Evolutionary conservation across 2,329 filamentous ascomycete species (phyloP), one percentile per base, ranked within the genome.

Genomic region (Cytospora chrysosperma): DNA sequence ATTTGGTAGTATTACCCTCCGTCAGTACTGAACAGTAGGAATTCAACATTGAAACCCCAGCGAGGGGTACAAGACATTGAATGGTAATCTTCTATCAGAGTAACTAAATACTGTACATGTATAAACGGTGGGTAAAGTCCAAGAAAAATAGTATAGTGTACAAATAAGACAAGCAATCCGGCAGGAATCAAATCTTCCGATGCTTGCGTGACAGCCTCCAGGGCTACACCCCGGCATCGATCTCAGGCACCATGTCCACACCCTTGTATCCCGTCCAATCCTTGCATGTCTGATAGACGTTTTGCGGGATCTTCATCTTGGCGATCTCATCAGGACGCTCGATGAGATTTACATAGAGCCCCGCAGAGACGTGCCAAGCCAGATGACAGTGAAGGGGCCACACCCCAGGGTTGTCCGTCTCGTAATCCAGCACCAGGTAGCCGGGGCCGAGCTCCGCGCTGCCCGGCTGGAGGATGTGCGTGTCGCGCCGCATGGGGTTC

Each of bases 351-450:
- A 62, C 56, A 7, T 54, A 54, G 24, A 62, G 56, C 2, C 59
- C 59, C 7, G 54, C 21, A 6, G 59, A 62, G 21, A 55, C 32
- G 32, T 62, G 59, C 59, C 59, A 62, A 8, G 59, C 59, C 19
- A 62, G 47, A 28, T 62, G 59, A 28, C 59, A 62, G 32, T 63
- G 61, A 6, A 63, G 37, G 27, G 52, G 55, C 56, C 61, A 58
- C 7, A 63, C 56, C n/a, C 61, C 61, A 24, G 61, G 61, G 30
- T 63, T 63, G 15, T 63, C 56, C 17, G 56, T 59, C 9, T 32
- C 21, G 13, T 49, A 63, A n/a, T 52, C 50, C 4, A 63, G 50
- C 9, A 59, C 61, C 4, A 59, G 28, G 24, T 59, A 59, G 3
- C 61, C 61, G 15, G 32, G 32, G 32, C 32, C 32, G 12, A 34